Base-by-base conservation (phyloP, 495 filamentous ascomycete species). In the Talaromyces nanjingensis region DNA sequence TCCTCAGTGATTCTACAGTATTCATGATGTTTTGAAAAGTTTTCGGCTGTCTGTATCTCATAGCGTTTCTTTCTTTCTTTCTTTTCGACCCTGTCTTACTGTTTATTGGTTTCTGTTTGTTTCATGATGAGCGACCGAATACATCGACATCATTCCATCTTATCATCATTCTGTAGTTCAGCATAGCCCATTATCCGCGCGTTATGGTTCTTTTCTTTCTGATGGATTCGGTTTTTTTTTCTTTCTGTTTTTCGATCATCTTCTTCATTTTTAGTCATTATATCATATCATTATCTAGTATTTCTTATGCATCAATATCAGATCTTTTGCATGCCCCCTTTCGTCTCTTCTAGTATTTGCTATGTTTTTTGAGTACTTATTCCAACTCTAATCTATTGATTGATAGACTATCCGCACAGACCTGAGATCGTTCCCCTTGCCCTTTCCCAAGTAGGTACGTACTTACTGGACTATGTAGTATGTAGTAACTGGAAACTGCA, bases 21-120 rank as follows among this genome's bases (percentile, higher is more conserved):
- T 31, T 83, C 89, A 71, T 88, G 69, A 77, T 58, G 25, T 37
- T 37, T 42, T 55, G 60, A 53, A 63, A 56, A 22, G 29, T 58
- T 60, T 25, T 12, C 45, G 27, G 22, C 24, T 14, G 27, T 56
- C 27, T 54, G 20, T 22, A 27, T 29, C 22, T 56, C 53, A 56
- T 56, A 56, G 53, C 53, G 53, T 56, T 56, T 56, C 11, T 27
- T 56, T 56, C 53, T 56, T 25, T n/a, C n/a, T n/a, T n/a, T n/a
- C n/a, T n/a, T n/a, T n/a, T 56, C 27, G 24, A 14, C 11, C 6
- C 16, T 29, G 53, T 56, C 45, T 49, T 49, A 49, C 6, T 20
- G 45, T 7, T 31, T 27, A 27, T 7, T 54, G 20, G 27, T 27
- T 24, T 24, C 11, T 55, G 25, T 55, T 25, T 55, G 22, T 27